Percentiles rank a stretch among this genome's conserved stretches.
phyloP scores from a whole-genome alignment of 2,329 filamentous ascomycete species.

The Talaromyces sp. region DNA sequence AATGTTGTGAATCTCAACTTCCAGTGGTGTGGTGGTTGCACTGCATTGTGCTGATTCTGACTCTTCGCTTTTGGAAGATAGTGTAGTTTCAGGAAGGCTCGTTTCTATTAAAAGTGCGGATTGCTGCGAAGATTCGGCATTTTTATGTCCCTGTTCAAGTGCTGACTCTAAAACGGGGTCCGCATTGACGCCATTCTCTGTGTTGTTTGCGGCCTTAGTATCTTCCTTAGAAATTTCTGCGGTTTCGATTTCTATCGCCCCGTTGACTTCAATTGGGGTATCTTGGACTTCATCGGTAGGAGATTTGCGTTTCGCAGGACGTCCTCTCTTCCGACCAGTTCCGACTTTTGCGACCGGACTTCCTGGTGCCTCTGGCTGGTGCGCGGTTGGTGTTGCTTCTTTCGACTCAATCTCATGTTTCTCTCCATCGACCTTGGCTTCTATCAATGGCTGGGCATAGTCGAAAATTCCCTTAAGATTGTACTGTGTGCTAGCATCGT shows the following conservation, averaged over 20 bases:
- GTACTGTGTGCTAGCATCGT: background rate
- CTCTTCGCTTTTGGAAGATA: background rate
- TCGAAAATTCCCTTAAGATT: background rate
- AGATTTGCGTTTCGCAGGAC: constrained; percentile 7
- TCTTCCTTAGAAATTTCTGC: background rate
- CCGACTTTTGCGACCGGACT: background rate
- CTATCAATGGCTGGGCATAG: background rate
- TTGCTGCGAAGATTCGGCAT: background rate
- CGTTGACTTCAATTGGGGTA: background rate
- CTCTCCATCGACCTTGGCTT: background rate
- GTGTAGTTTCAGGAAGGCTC: background rate
- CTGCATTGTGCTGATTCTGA: background rate
- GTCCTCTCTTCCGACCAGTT: background rate
- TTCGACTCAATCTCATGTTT: background rate
- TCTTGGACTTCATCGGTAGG: background rate
- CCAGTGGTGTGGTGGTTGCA: constrained; percentile 5
- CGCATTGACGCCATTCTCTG: background rate
- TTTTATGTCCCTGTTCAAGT: background rate
- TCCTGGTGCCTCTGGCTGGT: background rate
- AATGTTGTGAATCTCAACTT: constrained; percentile 31
- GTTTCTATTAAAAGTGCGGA: background rate
- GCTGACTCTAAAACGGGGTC: background rate
- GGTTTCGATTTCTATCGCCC: background rate
- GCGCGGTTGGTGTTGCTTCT: background rate
- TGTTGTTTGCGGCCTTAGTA: background rate